Evolutionary conservation across 2,329 filamentous ascomycete genomes (phyloP).

Genomic region (Ophiocordyceps australis): DNA sequence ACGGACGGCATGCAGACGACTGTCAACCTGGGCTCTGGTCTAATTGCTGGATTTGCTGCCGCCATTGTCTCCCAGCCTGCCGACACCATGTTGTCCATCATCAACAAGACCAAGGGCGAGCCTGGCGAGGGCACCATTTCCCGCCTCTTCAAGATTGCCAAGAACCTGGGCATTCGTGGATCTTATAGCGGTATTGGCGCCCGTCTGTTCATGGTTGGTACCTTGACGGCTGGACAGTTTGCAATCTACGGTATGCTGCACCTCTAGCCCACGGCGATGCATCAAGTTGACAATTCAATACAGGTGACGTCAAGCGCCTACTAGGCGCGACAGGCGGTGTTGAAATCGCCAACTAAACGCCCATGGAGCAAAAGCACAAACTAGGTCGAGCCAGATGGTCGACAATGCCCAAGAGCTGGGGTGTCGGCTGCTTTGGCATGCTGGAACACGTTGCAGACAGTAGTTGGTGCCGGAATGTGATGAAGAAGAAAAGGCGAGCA

Average conservation of each 20-base stretch:
- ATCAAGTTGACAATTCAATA: no score
- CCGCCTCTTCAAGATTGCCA: constrained; percentile 74
- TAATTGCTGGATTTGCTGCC: constrained; percentile 56
- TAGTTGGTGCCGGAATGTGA: no score
- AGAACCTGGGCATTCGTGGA: constrained; percentile 66
- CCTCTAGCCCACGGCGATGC: not conserved
- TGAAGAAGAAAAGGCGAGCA: no score
- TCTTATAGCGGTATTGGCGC: constrained; percentile 70
- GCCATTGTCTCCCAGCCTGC: constrained; percentile 77
- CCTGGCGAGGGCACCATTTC: constrained; percentile 69
- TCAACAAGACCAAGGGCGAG: constrained; percentile 85
- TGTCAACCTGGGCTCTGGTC: constrained; percentile 52
- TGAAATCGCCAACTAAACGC: constrained; percentile 9
- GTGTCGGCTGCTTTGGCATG: no score
- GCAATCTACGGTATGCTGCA: constrained; percentile 50
- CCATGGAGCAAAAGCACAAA: no score
- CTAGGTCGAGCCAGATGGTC: no score
- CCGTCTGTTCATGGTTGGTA: constrained; percentile 45
- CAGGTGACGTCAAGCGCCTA: constrained; percentile 44
- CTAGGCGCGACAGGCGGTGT: constrained; percentile 16
- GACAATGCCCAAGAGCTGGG: no score
- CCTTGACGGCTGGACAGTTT: constrained; percentile 65
- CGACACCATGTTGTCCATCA: constrained; percentile 88
- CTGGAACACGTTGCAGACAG: no score
- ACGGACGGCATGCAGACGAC: constrained; percentile 54